Evolutionary conservation across 495 filamentous ascomycete genomes (phyloP).

Genomic region (Penicillium alfredii): DNA sequence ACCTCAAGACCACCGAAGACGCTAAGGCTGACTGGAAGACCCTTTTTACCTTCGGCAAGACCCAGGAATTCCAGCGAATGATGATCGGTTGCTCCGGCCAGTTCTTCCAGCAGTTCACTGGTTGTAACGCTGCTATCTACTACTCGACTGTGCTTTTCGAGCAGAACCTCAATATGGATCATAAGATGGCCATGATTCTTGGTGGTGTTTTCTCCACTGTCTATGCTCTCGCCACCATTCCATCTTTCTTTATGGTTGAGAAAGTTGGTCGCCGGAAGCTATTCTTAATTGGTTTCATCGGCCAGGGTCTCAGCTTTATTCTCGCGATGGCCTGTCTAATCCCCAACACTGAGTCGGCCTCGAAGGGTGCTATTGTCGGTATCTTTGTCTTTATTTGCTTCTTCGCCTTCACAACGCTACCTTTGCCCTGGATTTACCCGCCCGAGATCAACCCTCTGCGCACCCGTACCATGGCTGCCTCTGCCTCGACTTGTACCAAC

Average conservation of each 20-base stretch:
- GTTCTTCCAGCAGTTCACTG: constrained; percentile 73
- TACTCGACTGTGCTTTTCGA: constrained; percentile 76
- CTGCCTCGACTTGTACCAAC: constrained; percentile 41
- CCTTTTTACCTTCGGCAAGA: constrained; percentile 40
- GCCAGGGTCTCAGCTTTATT: constrained; percentile 39
- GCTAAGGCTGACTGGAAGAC: constrained; percentile 34
- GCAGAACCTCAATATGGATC: constrained; percentile 49
- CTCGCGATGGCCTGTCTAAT: constrained; percentile 34
- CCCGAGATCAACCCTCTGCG: constrained; percentile 70
- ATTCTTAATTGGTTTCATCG: constrained; percentile 62
- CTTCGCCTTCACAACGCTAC: constrained; percentile 37
- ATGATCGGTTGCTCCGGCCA: constrained; percentile 42
- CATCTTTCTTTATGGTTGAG: constrained; percentile 68
- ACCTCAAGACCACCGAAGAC: constrained; percentile 22
- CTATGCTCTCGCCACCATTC: constrained; percentile 54
- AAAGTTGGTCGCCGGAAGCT: constrained; percentile 65
- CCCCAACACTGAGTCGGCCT: constrained; percentile 10
- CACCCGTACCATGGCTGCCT: constrained; percentile 58
- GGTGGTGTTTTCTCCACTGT: constrained; percentile 78
- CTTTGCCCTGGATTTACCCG: constrained; percentile 67
- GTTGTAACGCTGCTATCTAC: constrained; percentile 79
- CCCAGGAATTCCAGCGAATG: constrained; percentile 42
- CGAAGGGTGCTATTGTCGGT: constrained; percentile 36
- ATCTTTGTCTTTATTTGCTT: constrained; percentile 37
- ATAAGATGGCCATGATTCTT: constrained; percentile 60